Evolutionary conservation across 2,329 filamentous ascomycete genomes (phyloP), one percentile per base, ranked within the genome.

Genomic region (Atkinsonella hypoxylon): DNA sequence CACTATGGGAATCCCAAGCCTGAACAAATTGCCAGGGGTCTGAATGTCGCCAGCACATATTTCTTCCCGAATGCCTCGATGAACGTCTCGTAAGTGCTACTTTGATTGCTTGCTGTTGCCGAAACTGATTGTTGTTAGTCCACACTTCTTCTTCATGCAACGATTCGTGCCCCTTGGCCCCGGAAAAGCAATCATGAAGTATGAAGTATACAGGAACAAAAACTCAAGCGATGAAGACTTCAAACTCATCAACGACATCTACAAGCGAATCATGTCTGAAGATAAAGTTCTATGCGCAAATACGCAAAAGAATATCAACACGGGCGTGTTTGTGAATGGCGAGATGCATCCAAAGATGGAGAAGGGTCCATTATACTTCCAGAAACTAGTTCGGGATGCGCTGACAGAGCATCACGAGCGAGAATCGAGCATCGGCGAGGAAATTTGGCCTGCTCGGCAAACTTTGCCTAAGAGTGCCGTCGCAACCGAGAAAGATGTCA

Each of bases 111-210:
- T 31, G 9, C 32, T 17, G 10, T 11, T 30, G 4, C 11, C 15
- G 5, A 49, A 15, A n/a, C 11, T 48, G 5, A 54, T 26, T 43
- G 4, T 3, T 20, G 17, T 1, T 9, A 77, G 75, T 13, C 72
- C 76, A n/a, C 70, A 82, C 64, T 82, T 82, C 63, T 76, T 83
- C 65, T 79, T 81, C 68, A 75, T 82, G 50, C 78, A 82, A 60
- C 70, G 78, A 52, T 82, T 82, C 63, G 69, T 83, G 12, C 81
- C 81, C 12, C 71, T 66, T 45, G 67, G 70, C 2, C 68, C 79
- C 0, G 69, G 65, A 36, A 71, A 64, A 41, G 76, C 74, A 2
- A 67, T 68, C 39, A 82, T 84, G 75, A 70, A 71, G 51, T 83
- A 83, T 62, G 77, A 84, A 59, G 74, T 83, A 47, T 83, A 74